These are phyloP conservation scores for Coccomyxa subellipsoidea DNA, from an alignment of 163 green algal species.

Conservation along the genomic window DNA sequence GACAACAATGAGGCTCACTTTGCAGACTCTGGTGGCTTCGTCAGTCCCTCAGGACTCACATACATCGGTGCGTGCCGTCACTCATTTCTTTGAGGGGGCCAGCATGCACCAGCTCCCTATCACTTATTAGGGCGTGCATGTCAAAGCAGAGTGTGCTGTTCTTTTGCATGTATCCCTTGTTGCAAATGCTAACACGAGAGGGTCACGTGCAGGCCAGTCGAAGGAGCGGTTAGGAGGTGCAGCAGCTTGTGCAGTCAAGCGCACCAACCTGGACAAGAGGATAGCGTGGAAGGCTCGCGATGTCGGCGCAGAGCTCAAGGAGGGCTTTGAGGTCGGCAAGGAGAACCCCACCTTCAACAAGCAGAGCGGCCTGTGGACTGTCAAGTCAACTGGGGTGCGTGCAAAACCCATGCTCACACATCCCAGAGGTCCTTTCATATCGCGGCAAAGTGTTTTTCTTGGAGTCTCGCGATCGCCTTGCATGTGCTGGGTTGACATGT, in stretches of 20 bases:
- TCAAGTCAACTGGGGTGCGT: constrained; percentile 47
- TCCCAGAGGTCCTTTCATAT: too few species aligned
- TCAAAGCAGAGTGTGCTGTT: too few species aligned
- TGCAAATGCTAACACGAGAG: neutral
- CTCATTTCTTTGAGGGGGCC: too few species aligned
- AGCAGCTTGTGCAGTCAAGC: constrained; percentile 81
- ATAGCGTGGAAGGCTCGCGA: constrained; percentile 60
- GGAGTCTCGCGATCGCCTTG: too few species aligned
- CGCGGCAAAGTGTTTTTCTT: too few species aligned
- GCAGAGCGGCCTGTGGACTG: constrained; percentile 74
- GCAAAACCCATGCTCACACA: neutral
- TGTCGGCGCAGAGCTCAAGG: constrained; percentile 71
- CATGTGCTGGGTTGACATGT: too few species aligned
- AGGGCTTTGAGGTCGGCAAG: constrained; percentile 75
- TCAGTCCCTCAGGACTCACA: constrained; percentile 74
- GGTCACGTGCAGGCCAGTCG: constrained; percentile 55
- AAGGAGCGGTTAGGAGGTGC: constrained; percentile 80
- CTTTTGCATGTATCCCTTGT: too few species aligned
- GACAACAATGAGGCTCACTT: constrained; percentile 86
- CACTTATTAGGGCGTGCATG: too few species aligned
- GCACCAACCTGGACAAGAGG: constrained; percentile 79
- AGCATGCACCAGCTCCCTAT: too few species aligned
- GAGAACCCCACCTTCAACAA: constrained; percentile 63
- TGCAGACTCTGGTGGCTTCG: constrained; percentile 85
- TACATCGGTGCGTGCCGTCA: constrained; percentile 80